Percentiles rank a stretch among this genome's conserved stretches.
Evolutionary conservation across 2,329 filamentous ascomycete genomes (phyloP).

Genomic region (Whalleya microplaca): DNA sequence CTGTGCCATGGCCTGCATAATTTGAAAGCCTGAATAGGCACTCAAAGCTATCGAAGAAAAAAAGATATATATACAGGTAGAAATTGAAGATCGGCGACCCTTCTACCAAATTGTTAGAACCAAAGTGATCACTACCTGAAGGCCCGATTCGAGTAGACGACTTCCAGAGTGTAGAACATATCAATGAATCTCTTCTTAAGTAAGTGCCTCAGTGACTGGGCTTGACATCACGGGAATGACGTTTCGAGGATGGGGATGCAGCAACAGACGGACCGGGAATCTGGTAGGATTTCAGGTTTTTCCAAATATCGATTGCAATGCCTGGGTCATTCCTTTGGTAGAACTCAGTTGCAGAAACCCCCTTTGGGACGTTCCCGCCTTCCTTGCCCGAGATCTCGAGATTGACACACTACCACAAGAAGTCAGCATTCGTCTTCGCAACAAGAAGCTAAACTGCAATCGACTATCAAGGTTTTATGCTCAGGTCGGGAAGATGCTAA

Average conservation of each 20-base stretch:
- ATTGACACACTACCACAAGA: slow-evolving; percentile 28
- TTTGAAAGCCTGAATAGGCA: no score
- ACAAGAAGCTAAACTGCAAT: background rate
- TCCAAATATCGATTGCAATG: slow-evolving; percentile 24
- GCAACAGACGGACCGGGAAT: slow-evolving; percentile 22
- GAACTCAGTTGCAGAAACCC: slow-evolving; percentile 17
- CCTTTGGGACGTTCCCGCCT: slow-evolving; percentile 19
- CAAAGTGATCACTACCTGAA: no score
- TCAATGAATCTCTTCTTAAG: background rate
- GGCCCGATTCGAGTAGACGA: background rate
- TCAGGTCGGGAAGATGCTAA: slow-evolving; percentile 5
- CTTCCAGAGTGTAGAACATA: background rate
- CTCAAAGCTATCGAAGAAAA: no score
- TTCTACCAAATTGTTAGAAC: no score
- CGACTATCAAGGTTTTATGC: background rate
- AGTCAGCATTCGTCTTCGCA: slow-evolving; percentile 9
- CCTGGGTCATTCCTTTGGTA: slow-evolving; percentile 25
- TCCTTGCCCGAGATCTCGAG: slow-evolving; percentile 25
- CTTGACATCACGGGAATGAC: slow-evolving; percentile 12
- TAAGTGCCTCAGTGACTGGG: background rate
- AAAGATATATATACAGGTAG: no score
- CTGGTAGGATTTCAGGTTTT: slow-evolving; percentile 23
- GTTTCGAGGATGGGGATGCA: slow-evolving; percentile 2
- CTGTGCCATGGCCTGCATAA: no score
- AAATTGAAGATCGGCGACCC: no score